A percentile compares a stretch with the other conserved stretches of the same genome.
Conservation (phyloP, 2,329 filamentous ascomycete genomes). For the Stachybotrys chlorohalonatus region DNA sequence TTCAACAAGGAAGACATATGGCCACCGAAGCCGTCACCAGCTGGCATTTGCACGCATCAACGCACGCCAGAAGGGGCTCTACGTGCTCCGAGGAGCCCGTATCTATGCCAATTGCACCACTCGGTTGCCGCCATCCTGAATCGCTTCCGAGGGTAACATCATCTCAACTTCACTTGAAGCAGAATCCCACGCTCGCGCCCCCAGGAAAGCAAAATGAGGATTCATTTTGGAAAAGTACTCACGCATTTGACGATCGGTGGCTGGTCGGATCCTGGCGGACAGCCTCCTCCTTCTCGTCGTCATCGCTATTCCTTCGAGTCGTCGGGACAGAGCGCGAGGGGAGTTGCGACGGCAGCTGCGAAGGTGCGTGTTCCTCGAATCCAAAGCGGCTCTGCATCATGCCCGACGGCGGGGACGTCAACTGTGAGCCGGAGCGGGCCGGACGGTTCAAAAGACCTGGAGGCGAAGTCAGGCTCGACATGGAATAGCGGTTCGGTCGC, state of each 20-base stretch:
- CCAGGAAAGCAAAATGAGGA: background rate
- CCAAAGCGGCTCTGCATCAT: conserved; percentile 50
- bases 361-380: conserved; percentile 23
- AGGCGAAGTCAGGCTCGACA: conserved; percentile 76
- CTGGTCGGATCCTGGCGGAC: conserved; percentile 61
- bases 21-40: too few species aligned
- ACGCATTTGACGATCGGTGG: conserved; percentile 69
- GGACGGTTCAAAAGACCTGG: conserved; percentile 66
- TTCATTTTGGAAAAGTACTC: conserved; percentile 35
- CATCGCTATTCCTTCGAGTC: conserved; percentile 83
- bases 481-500: conserved; percentile 79
- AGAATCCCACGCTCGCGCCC: background rate
- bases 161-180: background rate
- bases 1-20: background rate
- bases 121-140: too few species aligned
- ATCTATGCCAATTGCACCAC: too few species aligned
- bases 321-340: conserved; percentile 80
- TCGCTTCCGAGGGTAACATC: background rate
- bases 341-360: conserved; percentile 26
- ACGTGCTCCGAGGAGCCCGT: background rate
- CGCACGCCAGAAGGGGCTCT: background rate
- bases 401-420: conserved; percentile 66
- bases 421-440: conserved; percentile 67
- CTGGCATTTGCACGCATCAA: background rate
- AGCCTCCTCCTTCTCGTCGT: conserved; percentile 75